Evolutionary conservation across 164 flowering plant species (phyloP), one percentile per base, ranked within the genome.

Genomic region (Chimonanthus salicifolius): DNA sequence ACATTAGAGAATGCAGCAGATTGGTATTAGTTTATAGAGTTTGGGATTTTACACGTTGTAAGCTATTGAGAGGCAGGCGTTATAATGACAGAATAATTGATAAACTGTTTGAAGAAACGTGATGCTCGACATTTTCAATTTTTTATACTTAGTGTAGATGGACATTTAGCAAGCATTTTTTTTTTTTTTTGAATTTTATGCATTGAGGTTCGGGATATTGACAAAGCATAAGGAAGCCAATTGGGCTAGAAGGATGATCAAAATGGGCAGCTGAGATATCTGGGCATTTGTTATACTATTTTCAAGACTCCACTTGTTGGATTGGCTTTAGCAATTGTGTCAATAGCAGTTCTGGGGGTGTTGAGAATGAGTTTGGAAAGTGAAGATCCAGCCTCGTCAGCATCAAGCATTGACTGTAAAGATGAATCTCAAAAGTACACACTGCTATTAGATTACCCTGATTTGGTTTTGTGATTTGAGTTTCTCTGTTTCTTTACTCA

Each of bases 301-400:
- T 33, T 33, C 33, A 33, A 33, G 33, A 33, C 33, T 33, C 58
- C 13, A 15, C 58, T 51, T 51, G 58, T 9, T 51, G 58, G 58
- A n/a, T 54, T 5, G 11, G 60, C 16, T 54, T 13, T 54, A 7
- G 60, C 49, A 45, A 45, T 58, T 51, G 15, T 20, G 46, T 13
- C 2, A 10, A 21, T 58, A 45, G 20, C 3, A 13, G 16, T 50
- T 67, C 67, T 69, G 58, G 49, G 33, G 72, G 8, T 10, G 67
- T 45, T 49, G 72, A 81, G 70, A 88, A 89, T 89, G 96, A 87
- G 82, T 75, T 79, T 78, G 21, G 85, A 81, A 65, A 72, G 45
- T 70, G 87, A 86, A 71, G 85, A 76, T 47, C 74, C 65, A 70
- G 62, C 63, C 72, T 58, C 71, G 47, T 50, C 47, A 49, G 77